A percentile compares a stretch with the other conserved stretches of the same genome.
Evolutionary conservation across 345 rosid genomes (phyloP).

Genomic region (Erysimum cheiranthoides): DNA sequence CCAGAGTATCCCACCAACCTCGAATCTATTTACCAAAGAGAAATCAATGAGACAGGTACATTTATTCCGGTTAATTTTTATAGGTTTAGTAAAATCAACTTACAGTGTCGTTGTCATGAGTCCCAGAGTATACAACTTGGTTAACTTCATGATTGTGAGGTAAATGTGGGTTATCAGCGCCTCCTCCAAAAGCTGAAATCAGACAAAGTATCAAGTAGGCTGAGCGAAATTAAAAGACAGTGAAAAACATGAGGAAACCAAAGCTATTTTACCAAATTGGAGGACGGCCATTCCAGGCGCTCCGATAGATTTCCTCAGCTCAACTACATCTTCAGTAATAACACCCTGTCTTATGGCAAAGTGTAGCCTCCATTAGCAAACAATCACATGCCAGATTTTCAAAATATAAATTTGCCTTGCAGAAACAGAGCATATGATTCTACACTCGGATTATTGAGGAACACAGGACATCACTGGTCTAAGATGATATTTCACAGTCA

Average conservation of each 20-base stretch:
- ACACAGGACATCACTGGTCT: not conserved
- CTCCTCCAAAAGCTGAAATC: slow-evolving; percentile 78
- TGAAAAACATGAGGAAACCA: slow-evolving; percentile 5
- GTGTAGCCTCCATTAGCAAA: slow-evolving; percentile 26
- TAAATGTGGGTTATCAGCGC: slow-evolving; percentile 85
- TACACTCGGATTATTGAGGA: not conserved
- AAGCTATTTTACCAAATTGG: slow-evolving; percentile 73
- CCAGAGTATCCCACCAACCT: slow-evolving; percentile 86
- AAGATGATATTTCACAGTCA: not conserved
- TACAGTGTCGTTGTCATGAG: slow-evolving; percentile 97
- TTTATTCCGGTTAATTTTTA: not conserved
- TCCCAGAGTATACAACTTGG: slow-evolving; percentile 97
- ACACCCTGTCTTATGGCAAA: slow-evolving; percentile 67
- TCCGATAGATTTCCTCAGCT: slow-evolving; percentile 82
- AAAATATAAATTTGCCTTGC: not conserved
- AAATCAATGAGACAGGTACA: slow-evolving; percentile 2
- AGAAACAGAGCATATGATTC: slow-evolving; percentile 13
- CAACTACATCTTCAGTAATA: slow-evolving; percentile 89
- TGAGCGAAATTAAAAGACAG: not conserved
- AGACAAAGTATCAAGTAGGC: not conserved
- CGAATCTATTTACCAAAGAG: slow-evolving; percentile 52
- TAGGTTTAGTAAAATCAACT: slow-evolving; percentile 1
- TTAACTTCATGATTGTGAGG: slow-evolving; percentile 90
- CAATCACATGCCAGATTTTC: slow-evolving; percentile 4
- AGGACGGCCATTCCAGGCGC: slow-evolving; percentile 99